phyloP scores from a whole-genome alignment of 495 filamentous ascomycete species.

The Pseudotulostoma volvatum region DNA sequence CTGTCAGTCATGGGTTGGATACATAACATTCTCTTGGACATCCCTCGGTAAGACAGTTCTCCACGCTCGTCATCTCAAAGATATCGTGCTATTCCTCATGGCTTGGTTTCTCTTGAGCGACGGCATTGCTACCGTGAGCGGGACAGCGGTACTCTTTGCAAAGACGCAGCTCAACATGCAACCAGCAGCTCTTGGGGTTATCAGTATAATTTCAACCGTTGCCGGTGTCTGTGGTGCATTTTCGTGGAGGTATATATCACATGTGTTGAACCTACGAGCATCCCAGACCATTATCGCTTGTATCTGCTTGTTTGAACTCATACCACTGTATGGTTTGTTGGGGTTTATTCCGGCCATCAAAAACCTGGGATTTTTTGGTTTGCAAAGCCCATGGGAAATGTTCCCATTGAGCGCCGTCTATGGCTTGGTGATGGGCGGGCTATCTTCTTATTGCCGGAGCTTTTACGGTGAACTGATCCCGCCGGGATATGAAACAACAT shows the following conservation, averaged over 20 bases:
- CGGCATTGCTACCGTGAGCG: conserved; percentile 85
- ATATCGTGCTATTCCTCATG: conserved; percentile 72
- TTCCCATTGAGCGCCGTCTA: conserved; percentile 83
- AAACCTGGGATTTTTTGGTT: conserved; percentile 56
- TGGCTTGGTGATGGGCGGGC: conserved; percentile 79
- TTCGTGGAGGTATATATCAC: conserved; percentile 66
- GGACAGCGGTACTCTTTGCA: conserved; percentile 86
- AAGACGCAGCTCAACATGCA: conserved; percentile 89
- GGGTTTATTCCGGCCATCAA: conserved; percentile 76
- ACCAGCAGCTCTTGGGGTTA: conserved; percentile 73
- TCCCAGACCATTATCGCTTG: conserved; percentile 83
- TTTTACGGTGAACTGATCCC: conserved; percentile 87
- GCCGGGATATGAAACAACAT: conserved; percentile 84
- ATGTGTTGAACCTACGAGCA: conserved; percentile 44
- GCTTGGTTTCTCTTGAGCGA: conserved; percentile 94
- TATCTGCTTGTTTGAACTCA: conserved; percentile 77
- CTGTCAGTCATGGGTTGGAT: conserved; percentile 35
- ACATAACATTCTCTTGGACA: conserved; percentile 69
- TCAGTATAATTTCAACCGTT: conserved; percentile 77
- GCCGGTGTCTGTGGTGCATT: conserved; percentile 79
- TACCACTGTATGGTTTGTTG: conserved; percentile 79
- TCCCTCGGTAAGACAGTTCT: conserved; percentile 65
- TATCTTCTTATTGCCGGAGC: conserved; percentile 87
- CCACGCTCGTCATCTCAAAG: conserved; percentile 63
- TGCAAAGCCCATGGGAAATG: conserved; percentile 95